Conservation (phyloP, 805 yeast genomes). For the Wickerhamiella spandovensis region DNA sequence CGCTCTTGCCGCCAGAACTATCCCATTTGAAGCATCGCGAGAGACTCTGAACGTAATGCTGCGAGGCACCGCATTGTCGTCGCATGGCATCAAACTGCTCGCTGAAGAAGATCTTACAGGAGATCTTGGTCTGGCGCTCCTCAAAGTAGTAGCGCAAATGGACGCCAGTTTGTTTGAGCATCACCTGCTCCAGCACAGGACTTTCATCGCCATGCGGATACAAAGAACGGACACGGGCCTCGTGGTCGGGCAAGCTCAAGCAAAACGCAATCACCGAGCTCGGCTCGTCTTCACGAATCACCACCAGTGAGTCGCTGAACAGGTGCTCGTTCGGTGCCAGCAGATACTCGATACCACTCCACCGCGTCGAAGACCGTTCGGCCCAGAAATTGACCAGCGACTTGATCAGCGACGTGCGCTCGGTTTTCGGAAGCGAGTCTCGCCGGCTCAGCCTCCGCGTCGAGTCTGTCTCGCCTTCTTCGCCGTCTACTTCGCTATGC, state of each 20-base stretch:
- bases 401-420: conserved; percentile 64
- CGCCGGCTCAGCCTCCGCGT: neutral
- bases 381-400: conserved; percentile 92
- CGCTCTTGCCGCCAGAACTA: conserved; percentile 92
- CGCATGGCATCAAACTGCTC: conserved; percentile 95
- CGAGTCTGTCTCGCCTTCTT: conserved; percentile 2
- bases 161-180: conserved; percentile 73
- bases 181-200: conserved; percentile 41
- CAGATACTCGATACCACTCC: conserved; percentile 88
- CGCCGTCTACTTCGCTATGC: neutral
- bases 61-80: conserved; percentile 63
- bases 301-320: conserved; percentile 85
- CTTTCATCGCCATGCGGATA: conserved; percentile 14
- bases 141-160: conserved; percentile 87
- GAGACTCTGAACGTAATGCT: conserved; percentile 71
- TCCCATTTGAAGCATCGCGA: conserved; percentile 94
- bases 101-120: conserved; percentile 89
- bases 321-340: conserved; percentile 70
- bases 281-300: conserved; percentile 93
- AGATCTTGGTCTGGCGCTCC: conserved; percentile 67
- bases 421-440: neutral
- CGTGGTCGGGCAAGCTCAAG: conserved; percentile 71
- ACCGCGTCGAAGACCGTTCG: conserved; percentile 84
- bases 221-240: conserved; percentile 40
- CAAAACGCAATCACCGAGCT: conserved; percentile 90